phyloP scores from a whole-genome alignment of 805 yeast species.

The Saccharomycopsis selenospora region DNA sequence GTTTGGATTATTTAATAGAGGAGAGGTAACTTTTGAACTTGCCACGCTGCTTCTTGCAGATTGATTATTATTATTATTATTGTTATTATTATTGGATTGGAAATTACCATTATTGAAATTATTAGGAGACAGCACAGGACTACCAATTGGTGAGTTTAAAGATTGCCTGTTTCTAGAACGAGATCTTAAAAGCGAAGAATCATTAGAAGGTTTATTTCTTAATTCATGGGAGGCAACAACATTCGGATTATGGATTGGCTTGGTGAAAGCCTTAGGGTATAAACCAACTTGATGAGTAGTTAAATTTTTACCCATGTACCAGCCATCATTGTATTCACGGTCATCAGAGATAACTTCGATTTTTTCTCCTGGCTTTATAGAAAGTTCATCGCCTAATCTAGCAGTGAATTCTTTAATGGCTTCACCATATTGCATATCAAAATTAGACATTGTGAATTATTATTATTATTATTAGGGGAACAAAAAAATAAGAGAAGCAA shows the following conservation, averaged over 20 bases:
- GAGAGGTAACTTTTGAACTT: slow-evolving; percentile 6
- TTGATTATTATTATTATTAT: neutral
- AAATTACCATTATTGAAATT: neutral
- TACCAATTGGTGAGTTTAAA: slow-evolving; percentile 10
- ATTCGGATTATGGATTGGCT: slow-evolving; percentile 31
- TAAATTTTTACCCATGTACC: slow-evolving; percentile 88
- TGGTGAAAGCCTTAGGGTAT: slow-evolving; percentile 87
- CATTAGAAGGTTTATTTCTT: slow-evolving; percentile 8
- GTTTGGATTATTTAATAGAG: slow-evolving; percentile 2
- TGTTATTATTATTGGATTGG: neutral
- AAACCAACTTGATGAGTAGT: slow-evolving; percentile 71
- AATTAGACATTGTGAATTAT: slow-evolving; percentile 4
- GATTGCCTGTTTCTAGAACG: slow-evolving; percentile 48
- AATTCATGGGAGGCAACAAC: slow-evolving; percentile 2
- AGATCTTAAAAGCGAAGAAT: slow-evolving; percentile 42
- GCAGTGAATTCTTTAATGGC: slow-evolving; percentile 85
- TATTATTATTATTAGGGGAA: too few relatives aligned
- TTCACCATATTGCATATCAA: slow-evolving; percentile 14
- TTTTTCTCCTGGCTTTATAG: slow-evolving; percentile 73
- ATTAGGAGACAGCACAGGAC: slow-evolving; percentile 12
- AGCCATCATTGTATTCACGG: slow-evolving; percentile 89
- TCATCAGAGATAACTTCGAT: slow-evolving; percentile 90
- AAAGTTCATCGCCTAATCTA: slow-evolving; percentile 83
- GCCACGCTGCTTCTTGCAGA: slow-evolving; percentile 6
- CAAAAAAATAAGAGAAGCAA: too few relatives aligned